Evolutionary conservation across 2,329 filamentous ascomycete species (phyloP).

Genomic region (Drechslerella dactyloides): DNA sequence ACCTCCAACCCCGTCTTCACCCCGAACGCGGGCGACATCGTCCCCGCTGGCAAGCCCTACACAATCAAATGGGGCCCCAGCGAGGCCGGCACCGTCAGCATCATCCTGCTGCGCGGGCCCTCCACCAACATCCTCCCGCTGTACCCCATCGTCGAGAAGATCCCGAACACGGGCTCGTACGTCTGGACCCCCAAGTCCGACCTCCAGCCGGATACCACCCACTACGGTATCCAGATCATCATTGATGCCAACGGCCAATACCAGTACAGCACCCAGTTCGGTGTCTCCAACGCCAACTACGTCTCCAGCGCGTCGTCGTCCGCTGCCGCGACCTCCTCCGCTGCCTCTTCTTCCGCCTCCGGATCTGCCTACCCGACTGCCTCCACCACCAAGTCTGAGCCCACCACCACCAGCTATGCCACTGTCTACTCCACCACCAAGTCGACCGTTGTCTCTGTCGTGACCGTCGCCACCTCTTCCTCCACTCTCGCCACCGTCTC

Average conservation of each 20-base stretch:
- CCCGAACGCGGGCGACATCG: constrained; percentile 63
- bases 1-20: constrained; percentile 65
- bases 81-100: constrained; percentile 63
- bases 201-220: constrained; percentile 62
- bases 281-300: constrained; percentile 61
- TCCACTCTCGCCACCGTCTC: constrained; percentile 22
- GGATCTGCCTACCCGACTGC: constrained; percentile 39
- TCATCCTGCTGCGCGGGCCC: constrained; percentile 68
- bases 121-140: constrained; percentile 64
- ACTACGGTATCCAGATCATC: constrained; percentile 68
- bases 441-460: constrained; percentile 31
- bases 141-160: constrained; percentile 61
- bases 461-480: constrained; percentile 18
- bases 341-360: too few species aligned
- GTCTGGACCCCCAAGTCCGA: constrained; percentile 63
- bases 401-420: constrained; percentile 48
- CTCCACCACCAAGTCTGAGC: constrained; percentile 52
- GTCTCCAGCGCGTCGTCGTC: constrained; percentile 33
- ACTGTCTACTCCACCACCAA: constrained; percentile 47
- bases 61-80: constrained; percentile 66
- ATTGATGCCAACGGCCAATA: constrained; percentile 67
- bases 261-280: constrained; percentile 70
- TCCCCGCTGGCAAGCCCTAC: constrained; percentile 65
- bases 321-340: constrained; percentile 29
- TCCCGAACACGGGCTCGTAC: constrained; percentile 66